Base-by-base conservation (phyloP, 768 basidiomycete species). In the Tricholoma furcatifolium region DNA sequence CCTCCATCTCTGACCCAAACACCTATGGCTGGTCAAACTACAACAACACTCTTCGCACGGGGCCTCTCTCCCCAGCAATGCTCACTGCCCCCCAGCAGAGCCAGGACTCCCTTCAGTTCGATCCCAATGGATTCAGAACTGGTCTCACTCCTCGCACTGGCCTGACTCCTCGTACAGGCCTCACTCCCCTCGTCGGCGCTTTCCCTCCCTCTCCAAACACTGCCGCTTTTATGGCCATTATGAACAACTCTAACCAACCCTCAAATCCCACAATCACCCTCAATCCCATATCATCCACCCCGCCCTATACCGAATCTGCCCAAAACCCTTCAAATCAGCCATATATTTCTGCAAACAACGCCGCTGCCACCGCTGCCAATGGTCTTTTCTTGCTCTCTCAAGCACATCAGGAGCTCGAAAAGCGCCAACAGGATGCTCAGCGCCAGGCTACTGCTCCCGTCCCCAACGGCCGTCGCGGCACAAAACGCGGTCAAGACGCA, bases 61-160 rank as follows among this genome's bases (percentile, higher is more conserved):
- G 95, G 4, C 96, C 96, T 1, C 85, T 98, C 50, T 93, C 91
- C 5, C 96, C 96, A 27, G 94, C 96, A 50, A 96, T 98, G 92
- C 86, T 97, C 54, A 84, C 91, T 23, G 96, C 90, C 8, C 95
- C 93, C 3, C 85, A 84, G 66, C 69, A 24, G 71, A 77, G 61
- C 65, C 60, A 64, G 21, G 18, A 27, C 32, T 35, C 18, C 20
- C 30, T 77, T 39, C 63, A 76, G 45, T 95, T 92, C 66, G 91
- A 93, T 64, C 83, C 87, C 36, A 62, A 80, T 59, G 72, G 77
- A 39, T 84, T 92, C 73, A 83, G 92, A 41, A 93, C 93, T 0
- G 92, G 94, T 30, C 84, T 96, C 59, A 95, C 93, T 7, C 93
- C 80, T 2, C 75, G 89, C 17, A 89, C 91, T 0, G 93, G 93